These are phyloP conservation scores for Ascochyta fabae DNA, from an alignment of 2,329 filamentous ascomycete species.

Conservation along the genomic window DNA sequence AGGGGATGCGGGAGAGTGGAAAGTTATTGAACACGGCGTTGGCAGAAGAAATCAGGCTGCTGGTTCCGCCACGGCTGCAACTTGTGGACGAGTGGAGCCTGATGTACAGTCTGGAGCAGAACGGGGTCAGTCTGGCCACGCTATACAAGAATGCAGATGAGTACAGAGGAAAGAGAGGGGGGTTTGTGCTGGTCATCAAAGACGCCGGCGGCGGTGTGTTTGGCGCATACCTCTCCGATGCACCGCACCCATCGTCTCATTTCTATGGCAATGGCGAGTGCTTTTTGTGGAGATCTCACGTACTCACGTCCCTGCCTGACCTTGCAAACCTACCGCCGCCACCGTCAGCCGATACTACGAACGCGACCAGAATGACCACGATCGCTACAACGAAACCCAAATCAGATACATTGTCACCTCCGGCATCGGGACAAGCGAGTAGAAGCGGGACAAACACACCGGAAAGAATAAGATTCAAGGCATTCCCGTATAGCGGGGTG, in stretches of 20 bases:
- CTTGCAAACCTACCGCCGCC: constrained; percentile 69
- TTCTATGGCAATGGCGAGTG: constrained; percentile 98
- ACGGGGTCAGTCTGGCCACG: constrained; percentile 86
- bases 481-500: constrained; percentile 92
- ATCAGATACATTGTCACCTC: constrained; percentile 36
- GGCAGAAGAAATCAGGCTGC: constrained; percentile 90
- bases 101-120: constrained; percentile 87
- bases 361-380: constrained; percentile 68
- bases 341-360: constrained; percentile 69
- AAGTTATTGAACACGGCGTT: constrained; percentile 74
- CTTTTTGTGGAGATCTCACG: constrained; percentile 82
- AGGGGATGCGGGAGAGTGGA: constrained; percentile 64
- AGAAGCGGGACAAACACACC: constrained; percentile 62
- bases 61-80: constrained; percentile 85
- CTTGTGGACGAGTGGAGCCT: constrained; percentile 86
- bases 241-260: constrained; percentile 78
- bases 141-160: constrained; percentile 80
- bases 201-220: constrained; percentile 83
- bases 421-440: constrained; percentile 39
- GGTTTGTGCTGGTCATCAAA: constrained; percentile 86
- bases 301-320: constrained; percentile 62
- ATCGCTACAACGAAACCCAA: constrained; percentile 43
- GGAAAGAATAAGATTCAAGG: constrained; percentile 90
- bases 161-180: constrained; percentile 72
- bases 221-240: constrained; percentile 91